phyloP scores from a whole-genome alignment of 2,329 filamentous ascomycete species.

The Paradendryphiella salina region DNA sequence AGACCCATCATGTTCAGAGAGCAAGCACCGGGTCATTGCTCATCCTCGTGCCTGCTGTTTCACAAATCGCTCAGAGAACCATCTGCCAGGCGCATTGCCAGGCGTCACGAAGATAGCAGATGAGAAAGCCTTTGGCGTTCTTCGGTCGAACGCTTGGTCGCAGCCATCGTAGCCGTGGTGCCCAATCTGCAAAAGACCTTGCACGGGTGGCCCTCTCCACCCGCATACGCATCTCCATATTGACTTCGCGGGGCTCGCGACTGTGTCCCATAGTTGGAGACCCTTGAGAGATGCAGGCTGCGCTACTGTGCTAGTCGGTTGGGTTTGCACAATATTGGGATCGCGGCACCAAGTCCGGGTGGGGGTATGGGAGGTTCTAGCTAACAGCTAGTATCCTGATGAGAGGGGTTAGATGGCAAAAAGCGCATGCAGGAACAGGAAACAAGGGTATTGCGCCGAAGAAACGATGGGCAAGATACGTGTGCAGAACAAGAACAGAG shows the following conservation, averaged over 20 bases:
- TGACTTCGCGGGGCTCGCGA: neutral
- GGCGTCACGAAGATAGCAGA: no score
- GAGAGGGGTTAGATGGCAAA: conserved; percentile 1
- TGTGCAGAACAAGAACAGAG: neutral
- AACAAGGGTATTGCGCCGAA: conserved; percentile 4
- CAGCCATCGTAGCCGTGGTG: neutral
- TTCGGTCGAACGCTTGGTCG: no score
- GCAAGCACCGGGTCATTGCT: neutral
- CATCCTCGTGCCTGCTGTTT: neutral
- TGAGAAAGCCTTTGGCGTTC: no score
- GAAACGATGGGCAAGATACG: neutral
- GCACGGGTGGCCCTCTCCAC: neutral
- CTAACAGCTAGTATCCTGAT: neutral
- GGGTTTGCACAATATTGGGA: neutral
- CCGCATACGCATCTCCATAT: neutral
- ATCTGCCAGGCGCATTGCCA: neutral
- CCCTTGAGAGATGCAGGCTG: neutral
- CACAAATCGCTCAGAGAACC: neutral
- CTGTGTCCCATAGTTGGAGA: neutral
- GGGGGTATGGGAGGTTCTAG: neutral
- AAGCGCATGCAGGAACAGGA: conserved; percentile 12
- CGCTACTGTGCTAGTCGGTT: neutral
- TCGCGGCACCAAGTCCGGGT: conserved; percentile 1
- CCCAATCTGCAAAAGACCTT: neutral
- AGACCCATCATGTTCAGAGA: neutral